phyloP scores from a whole-genome alignment of 2,329 filamentous ascomycete species.

The Paraphaeosphaeria minitans region DNA sequence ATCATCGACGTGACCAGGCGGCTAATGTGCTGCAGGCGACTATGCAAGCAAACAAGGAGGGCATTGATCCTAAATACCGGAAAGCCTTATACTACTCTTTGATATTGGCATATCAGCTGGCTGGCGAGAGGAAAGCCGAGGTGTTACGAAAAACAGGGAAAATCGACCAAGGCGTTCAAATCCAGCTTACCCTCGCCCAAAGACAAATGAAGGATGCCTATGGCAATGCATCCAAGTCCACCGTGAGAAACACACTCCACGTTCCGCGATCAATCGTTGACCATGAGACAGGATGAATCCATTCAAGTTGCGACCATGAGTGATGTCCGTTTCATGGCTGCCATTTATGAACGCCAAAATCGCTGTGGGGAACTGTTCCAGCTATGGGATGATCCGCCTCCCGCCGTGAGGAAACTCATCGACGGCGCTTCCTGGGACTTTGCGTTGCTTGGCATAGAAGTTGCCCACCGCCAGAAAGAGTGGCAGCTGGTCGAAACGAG shows the following conservation, averaged over 20 bases:
- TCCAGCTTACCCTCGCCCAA: conserved; percentile 29
- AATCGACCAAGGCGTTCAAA: conserved; percentile 20
- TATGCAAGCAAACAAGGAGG: conserved; percentile 36
- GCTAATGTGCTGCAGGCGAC: conserved; percentile 33
- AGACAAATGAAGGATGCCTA: conserved; percentile 36
- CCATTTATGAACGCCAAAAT: conserved; percentile 34
- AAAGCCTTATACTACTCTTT: conserved; percentile 34
- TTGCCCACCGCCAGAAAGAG: conserved; percentile 15
- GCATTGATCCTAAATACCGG: conserved; percentile 19
- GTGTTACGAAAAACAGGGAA: conserved; percentile 9
- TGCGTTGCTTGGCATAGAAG: conserved; percentile 22
- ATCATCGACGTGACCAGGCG: not conserved
- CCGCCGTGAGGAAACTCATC: conserved; percentile 23
- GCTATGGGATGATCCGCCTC: conserved; percentile 28
- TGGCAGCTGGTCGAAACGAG: conserved; percentile 27
- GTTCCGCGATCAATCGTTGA: conserved; percentile 13
- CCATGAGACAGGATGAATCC: conserved; percentile 25
- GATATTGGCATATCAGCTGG: conserved; percentile 37
- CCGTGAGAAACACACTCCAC: conserved; percentile 19
- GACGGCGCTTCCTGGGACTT: conserved; percentile 32
- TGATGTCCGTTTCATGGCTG: conserved; percentile 43
- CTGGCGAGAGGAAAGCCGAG: conserved; percentile 29
- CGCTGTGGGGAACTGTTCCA: conserved; percentile 31
- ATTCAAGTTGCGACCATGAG: conserved; percentile 37
- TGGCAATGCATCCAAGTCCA: conserved; percentile 22